These are phyloP conservation scores for Nannizziopsis barbatae DNA, from an alignment of 2,329 filamentous ascomycete genomes.

Conservation along the genomic window DNA sequence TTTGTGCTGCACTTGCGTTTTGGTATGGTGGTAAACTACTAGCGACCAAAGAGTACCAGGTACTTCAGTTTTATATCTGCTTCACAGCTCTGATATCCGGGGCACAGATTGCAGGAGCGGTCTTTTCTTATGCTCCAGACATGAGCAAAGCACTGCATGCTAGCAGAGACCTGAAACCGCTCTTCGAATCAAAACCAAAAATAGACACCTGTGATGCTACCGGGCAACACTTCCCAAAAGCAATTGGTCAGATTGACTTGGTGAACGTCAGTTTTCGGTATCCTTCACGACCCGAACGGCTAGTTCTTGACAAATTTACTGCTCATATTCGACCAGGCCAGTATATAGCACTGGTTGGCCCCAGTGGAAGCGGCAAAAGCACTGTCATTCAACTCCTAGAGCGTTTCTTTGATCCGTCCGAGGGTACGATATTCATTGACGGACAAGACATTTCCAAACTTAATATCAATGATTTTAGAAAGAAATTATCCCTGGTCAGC, in stretches of 20 bases:
- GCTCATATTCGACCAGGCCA: slow-evolving; percentile 37
- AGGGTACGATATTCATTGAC: slow-evolving; percentile 71
- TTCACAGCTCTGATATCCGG: slow-evolving; percentile 83
- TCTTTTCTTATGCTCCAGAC: slow-evolving; percentile 82
- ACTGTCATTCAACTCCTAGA: slow-evolving; percentile 87
- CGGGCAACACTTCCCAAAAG: slow-evolving; percentile 50
- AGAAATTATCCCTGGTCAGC: slow-evolving; percentile 72
- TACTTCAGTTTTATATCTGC: slow-evolving; percentile 86
- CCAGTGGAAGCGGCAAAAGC: slow-evolving; percentile 85
- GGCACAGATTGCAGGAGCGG: slow-evolving; percentile 76
- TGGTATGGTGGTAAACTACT: slow-evolving; percentile 82
- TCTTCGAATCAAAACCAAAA: slow-evolving; percentile 63
- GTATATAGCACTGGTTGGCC: slow-evolving; percentile 69
- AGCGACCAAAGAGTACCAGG: slow-evolving; percentile 54
- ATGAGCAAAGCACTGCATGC: slow-evolving; percentile 87
- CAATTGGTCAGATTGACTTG: slow-evolving; percentile 78
- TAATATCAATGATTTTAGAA: slow-evolving; percentile 78
- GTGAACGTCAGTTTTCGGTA: slow-evolving; percentile 89
- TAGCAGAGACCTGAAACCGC: slow-evolving; percentile 62
- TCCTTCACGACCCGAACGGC: slow-evolving; percentile 78
- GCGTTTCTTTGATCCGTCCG: slow-evolving; percentile 83
- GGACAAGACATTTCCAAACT: slow-evolving; percentile 68
- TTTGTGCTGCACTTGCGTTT: slow-evolving; percentile 76
- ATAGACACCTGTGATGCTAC: slow-evolving; percentile 73
- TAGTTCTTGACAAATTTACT: slow-evolving; percentile 81